Base-by-base conservation (phyloP, 1,139 yeast genomes). In the Scheffersomyces parashehatae region DNA sequence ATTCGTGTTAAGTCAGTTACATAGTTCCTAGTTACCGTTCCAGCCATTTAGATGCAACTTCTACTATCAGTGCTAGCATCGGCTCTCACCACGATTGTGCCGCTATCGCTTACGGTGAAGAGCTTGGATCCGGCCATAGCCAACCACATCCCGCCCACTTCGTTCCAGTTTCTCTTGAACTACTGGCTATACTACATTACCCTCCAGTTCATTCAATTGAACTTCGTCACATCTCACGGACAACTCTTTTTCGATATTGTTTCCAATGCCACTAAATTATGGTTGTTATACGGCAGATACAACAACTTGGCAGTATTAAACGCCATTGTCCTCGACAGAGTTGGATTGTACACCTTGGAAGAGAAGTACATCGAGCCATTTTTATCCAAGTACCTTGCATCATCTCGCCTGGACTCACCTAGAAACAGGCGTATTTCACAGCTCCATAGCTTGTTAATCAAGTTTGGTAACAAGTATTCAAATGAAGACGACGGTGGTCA, bases 141-240 rank as follows among this genome's bases (percentile, higher is more conserved):
- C 43, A n/a, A 37, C 31, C 29, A 37, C 32, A 6, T 43, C 53
- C 12, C 46, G 30, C 42, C 31, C 15, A 37, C 35, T 3, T 43
- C 55, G 11, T 47, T 32, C 44, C 45, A 44, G 41, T 53, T 47
- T 36, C 44, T 53, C 29, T 41, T 53, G 29, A 53, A 53, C 47
- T 53, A 53, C 39, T 53, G 56, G 56, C 28, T 49, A 28, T 53
- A 53, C 43, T 53, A 46, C 42, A 37, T 47, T 5, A 45, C 40
- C 2, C 31, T 46, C 7, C 51, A 48, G 31, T 49, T 45, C 41
- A n/a, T 53, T 16, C 28, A 41, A 24, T 35, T 42, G 16, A 34
- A 32, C 28, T 47, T 50, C 32, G 32, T 31, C 15, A 31, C 35
- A 10, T 10, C 11, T 4, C 35, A 14, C 20, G 35, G 35, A 10